Base-by-base conservation (phyloP, 768 basidiomycete species). In the Mycena alexandri region DNA sequence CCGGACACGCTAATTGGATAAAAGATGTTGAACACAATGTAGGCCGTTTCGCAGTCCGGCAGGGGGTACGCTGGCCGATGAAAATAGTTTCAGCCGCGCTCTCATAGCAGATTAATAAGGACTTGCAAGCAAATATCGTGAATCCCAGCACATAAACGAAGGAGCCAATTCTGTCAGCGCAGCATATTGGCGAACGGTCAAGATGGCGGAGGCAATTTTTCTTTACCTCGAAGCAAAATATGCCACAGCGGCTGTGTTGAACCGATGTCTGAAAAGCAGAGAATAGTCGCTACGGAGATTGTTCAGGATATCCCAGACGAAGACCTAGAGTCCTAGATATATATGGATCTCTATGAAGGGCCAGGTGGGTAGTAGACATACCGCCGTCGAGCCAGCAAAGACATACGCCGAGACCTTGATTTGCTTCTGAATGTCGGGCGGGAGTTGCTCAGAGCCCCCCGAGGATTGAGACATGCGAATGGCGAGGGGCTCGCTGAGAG, bases 241-340 rank as follows among this genome's bases (percentile, higher is more conserved):
- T 10, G 71, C 73, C n/a, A 74, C 38, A 0, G 71, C 75, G 1
- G 73, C 65, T 48, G 69, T 10, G 17, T 51, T 50, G 17, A 74
- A 47, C n/a, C 58, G 64, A 50, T 69, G 57, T 44, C 63, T 63
- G 41, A 69, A 70, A 1, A 79, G 47, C 22, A 79, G 60, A 50
- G 58, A 70, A 25, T 70, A 75, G 44, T 79, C 76, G 16, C 53
- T 61, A 14, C 59, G 42, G 12, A 77, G 14, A 60, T 77, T 75
- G 38, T 61, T 61, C n/a, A 77, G 38, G 22, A 79, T 69, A 48
- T 79, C 79, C 79, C 78, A 79, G 9, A 75, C 54, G n/a, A 75
- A 62, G 22, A 72, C 63, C 76, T n/a, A n/a, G n/a, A n/a, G n/a
- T n/a, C n/a, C n/a, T 78, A 33, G 5, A 19, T 5, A 36, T n/a